A percentile compares a stretch with the other conserved stretches of the same genome.
Evolutionary conservation across 345 rosid species (phyloP).

Genomic region (Bruguiera gymnorhiza): DNA sequence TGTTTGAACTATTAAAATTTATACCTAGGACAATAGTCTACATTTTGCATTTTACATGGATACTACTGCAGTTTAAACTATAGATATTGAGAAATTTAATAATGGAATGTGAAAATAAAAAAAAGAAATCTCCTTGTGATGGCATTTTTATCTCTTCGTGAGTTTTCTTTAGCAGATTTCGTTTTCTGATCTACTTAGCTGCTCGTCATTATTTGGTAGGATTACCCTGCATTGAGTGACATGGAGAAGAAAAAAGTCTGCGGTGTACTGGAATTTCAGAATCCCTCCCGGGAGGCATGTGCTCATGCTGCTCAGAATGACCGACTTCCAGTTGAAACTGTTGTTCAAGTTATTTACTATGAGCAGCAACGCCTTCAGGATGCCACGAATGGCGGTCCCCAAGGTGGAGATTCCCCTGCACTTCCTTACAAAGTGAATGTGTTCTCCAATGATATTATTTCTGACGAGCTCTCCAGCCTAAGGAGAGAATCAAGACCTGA

Average conservation of each 20-base stretch:
- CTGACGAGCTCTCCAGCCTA: slow-evolving; percentile 60
- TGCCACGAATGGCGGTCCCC: slow-evolving; percentile 42
- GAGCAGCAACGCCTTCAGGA: slow-evolving; percentile 91
- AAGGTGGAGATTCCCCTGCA: slow-evolving; percentile 34
- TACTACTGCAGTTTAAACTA: too few species aligned
- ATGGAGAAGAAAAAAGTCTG: slow-evolving; percentile 92
- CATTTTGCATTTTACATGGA: too few species aligned
- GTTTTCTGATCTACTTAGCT: not conserved
- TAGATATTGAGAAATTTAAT: too few species aligned
- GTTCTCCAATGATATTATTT: slow-evolving; percentile 35
- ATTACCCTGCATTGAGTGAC: slow-evolving; percentile 76
- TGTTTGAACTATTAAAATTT: too few species aligned
- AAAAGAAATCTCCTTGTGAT: too few species aligned
- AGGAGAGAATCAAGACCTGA: slow-evolving; percentile 84
- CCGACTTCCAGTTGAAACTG: slow-evolving; percentile 82
- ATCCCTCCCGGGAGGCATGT: slow-evolving; percentile 82
- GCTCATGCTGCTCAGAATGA: slow-evolving; percentile 97
- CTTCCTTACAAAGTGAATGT: slow-evolving; percentile 31
- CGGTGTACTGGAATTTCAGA: slow-evolving; percentile 92
- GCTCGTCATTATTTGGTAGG: slow-evolving; percentile 36
- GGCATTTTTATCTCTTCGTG: too few species aligned
- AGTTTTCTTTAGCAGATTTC: too few species aligned
- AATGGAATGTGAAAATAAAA: too few species aligned
- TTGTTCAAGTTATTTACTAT: slow-evolving; percentile 87
- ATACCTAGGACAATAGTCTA: too few species aligned